Base-by-base conservation (phyloP, 2,329 filamentous ascomycete species). In the Trichocomaceae sp. region DNA sequence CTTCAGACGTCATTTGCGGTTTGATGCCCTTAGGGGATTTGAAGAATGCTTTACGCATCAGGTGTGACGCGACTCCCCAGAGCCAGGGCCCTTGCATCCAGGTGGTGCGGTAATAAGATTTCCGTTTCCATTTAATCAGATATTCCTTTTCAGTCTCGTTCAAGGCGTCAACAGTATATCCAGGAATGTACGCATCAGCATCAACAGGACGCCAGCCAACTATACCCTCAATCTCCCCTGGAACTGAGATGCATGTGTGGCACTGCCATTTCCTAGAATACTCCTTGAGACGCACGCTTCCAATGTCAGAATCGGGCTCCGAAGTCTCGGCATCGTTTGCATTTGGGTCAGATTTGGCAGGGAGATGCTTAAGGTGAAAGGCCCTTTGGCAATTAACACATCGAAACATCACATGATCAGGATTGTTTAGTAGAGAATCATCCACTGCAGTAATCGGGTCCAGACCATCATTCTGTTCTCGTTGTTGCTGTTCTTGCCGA, bases 11-110 rank as follows among this genome's bases (percentile, higher is more conserved):
- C 77, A 86, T 84, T 64, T 85, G 87, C 0, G 88, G 86, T 33
- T 83, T 71, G 7, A 80, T 69, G 41, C 80, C 79, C 29, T 77
- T 77, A 12, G 81, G 82, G 19, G 84, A 84, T 67, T 87, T 93
- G 54, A 80, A 76, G 68, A 97, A 99, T 0, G 89, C 78, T 9
- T 78, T 82, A 15, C 90, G 83, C 84, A 88, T 95, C 0, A 69
- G 56, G 2, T 72, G 63, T 12, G 79, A 73, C 15, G 82, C 81
- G 9, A 86, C 78, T 5, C 90, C 90, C 77, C 83, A 92, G 0
- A 95, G 80, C 93, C 93, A 99, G 15, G 86, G 79, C 12, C 92
- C 93, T 9, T 90, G 83, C 79, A 90, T 87, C 93, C 95, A 99
- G 6, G 77, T 79, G 52, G 88, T 89, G 60, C 88, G 85, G 59